These are phyloP conservation scores for Croton setiger DNA, from an alignment of 441 rosid genomes.

Conservation along the genomic window DNA sequence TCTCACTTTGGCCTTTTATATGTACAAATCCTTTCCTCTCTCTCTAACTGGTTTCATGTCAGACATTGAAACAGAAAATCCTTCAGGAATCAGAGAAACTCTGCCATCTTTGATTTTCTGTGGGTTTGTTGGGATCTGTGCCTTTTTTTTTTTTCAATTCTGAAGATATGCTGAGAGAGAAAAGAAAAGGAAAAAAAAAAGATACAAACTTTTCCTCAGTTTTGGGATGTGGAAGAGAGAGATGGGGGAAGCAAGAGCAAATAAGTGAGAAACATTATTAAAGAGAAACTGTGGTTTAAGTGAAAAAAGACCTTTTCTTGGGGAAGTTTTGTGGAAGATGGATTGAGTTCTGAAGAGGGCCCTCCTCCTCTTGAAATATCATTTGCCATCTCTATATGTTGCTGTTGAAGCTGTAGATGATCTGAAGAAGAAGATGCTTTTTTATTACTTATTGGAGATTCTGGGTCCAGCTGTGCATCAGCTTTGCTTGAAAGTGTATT, in stretches of 20 bases:
- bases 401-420: constrained; percentile 37
- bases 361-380: constrained; percentile 52
- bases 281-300: constrained; percentile 17
- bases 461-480: constrained; percentile 64
- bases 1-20: constrained; percentile 31
- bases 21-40: constrained; percentile 8
- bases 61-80: constrained; percentile 48
- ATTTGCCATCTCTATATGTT: constrained; percentile 47
- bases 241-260: not conserved
- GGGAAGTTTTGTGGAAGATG: constrained; percentile 47
- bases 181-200: constrained; percentile 14
- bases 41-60: constrained; percentile 35
- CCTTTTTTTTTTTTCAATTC: constrained; percentile 17
- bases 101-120: constrained; percentile 42
- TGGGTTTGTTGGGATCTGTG: constrained; percentile 57
- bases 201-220: constrained; percentile 40
- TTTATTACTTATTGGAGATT: constrained; percentile 68
- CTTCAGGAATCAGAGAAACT: constrained; percentile 33
- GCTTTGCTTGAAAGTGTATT: constrained; percentile 71
- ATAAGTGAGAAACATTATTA: constrained; percentile 1
- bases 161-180: constrained; percentile 23
- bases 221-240: constrained; percentile 30
- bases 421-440: constrained; percentile 47
- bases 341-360: constrained; percentile 35
- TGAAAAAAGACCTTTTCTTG: constrained; percentile 68